phyloP scores from a whole-genome alignment of 805 yeast genomes.

The Suhomyces canberraensis region DNA sequence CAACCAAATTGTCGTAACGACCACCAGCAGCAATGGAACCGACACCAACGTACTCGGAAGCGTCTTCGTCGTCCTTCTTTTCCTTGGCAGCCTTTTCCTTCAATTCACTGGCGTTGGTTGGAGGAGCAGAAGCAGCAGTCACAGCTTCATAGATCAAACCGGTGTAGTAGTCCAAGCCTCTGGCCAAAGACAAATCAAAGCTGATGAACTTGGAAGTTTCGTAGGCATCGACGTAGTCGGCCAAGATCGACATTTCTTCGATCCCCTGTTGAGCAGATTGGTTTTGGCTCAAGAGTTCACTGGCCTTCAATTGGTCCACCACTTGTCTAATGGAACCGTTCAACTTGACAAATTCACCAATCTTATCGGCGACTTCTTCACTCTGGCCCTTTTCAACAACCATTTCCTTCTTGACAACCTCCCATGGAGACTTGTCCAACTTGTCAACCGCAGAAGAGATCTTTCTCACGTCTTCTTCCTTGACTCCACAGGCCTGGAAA shows the following conservation, averaged over 20 bases:
- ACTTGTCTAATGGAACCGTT: constrained; percentile 73
- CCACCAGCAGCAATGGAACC: constrained; percentile 99
- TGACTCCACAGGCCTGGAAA: constrained; percentile 91
- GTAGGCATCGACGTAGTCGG: constrained; percentile 79
- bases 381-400: constrained; percentile 85
- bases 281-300: constrained; percentile 58
- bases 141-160: constrained; percentile 97
- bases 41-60: constrained; percentile 94
- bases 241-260: constrained; percentile 70
- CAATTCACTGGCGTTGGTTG: constrained; percentile 68
- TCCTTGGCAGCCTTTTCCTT: constrained; percentile 43
- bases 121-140: constrained; percentile 95
- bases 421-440: constrained; percentile 95
- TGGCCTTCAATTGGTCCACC: constrained; percentile 51
- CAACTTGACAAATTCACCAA: constrained; percentile 86
- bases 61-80: constrained; percentile 72
- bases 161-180: constrained; percentile 97
- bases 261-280: constrained; percentile 78
- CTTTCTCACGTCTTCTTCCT: constrained; percentile 88
- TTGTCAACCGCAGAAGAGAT: constrained; percentile 95
- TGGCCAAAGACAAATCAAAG: constrained; percentile 91
- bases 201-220: constrained; percentile 65
- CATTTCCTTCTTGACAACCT: constrained; percentile 87
- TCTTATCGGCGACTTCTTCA: constrained; percentile 87
- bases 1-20: constrained; percentile 93